Evolutionary conservation across 2,329 filamentous ascomycete genomes (phyloP).

Genomic region (Stagonosporopsis cucurbitacearum): DNA sequence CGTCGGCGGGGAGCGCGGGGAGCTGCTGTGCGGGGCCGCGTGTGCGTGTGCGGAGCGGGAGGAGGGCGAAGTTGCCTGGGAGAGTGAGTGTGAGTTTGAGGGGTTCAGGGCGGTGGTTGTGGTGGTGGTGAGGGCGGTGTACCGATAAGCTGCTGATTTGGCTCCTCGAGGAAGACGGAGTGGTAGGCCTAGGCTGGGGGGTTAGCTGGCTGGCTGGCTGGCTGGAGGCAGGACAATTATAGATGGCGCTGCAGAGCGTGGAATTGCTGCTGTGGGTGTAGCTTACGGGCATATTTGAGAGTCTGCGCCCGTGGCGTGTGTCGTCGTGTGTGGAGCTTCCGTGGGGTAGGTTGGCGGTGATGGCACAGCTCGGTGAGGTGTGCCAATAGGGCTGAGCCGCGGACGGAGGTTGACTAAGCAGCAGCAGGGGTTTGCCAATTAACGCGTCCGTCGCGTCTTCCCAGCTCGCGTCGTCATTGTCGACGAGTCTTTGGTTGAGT

Average conservation of each 20-base stretch:
- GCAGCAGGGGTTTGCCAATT: constrained; percentile 30
- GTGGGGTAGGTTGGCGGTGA: constrained; percentile 37
- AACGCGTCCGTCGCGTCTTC: constrained; percentile 41
- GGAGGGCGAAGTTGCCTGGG: constrained; percentile 87
- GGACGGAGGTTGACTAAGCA: constrained; percentile 41
- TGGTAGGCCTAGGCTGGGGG: constrained; percentile 86
- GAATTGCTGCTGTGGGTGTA: neutral
- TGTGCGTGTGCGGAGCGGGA: constrained; percentile 92
- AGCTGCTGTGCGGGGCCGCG: constrained; percentile 94
- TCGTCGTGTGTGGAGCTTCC: constrained; percentile 23
- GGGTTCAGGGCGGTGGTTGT: neutral
- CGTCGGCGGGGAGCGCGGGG: constrained; percentile 59
- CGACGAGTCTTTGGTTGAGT: neutral
- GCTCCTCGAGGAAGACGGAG: constrained; percentile 90
- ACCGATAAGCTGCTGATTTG: constrained; percentile 71
- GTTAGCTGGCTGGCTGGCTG: constrained; percentile 20
- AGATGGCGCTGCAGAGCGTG: neutral
- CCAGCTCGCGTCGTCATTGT: constrained; percentile 18
- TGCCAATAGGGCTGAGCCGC: constrained; percentile 44
- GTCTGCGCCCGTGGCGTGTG: constrained; percentile 27
- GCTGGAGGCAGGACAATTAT: neutral
- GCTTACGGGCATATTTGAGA: constrained; percentile 57
- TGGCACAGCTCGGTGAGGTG: constrained; percentile 37
- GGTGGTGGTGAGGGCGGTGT: constrained; percentile 33
- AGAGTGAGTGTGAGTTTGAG: neutral